Evolutionary conservation across 23 red algal species (phyloP), one percentile per base, ranked within the genome.

Genomic region (Gracilaria vermiculophylla): DNA sequence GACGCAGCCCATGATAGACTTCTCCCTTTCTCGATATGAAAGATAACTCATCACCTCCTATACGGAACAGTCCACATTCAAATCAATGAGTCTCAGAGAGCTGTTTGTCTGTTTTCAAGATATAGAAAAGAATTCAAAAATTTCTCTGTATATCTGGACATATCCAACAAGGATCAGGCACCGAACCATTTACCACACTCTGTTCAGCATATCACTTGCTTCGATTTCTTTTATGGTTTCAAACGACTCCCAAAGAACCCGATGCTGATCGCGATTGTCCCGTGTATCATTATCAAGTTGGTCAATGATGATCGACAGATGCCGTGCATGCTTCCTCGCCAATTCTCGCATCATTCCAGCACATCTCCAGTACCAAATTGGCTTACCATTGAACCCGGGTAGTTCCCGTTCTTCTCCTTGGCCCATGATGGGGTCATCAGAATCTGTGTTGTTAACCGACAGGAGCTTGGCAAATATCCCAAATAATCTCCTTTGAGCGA

Each of bases 271-370:
- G 20, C 87, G 73, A 24, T 53, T 61, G 24, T 81, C 87, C 35
- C 62, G 44, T 25, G 87, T 91, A 31, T 91, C 74, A 41, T 56
- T 49, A 19, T 81, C 75, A 51, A 91, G 57, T 27, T 91, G 43
- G 15, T 91, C 75, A 69, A 91, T 61, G 51, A 91, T 72, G 53
- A 61, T 69, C 16, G 74, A 37, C 60, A 91, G 35, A 70, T 91
- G 87, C 29, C 50, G 48, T 29, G 87, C 39, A 35, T 91, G 87
- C 41, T 81, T 91, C 25, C 87, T 66, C 9, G 75, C 87, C 33
- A 91, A 39, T 47, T 91, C 87, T 56, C 74, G 53, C 31, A 91
- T 91, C 87, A 91, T 91, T 37, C 87, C 87, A 21, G 71, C 21
- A 48, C 75, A 80, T 13, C 87, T 71, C 87, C 87, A 91, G 58